These are phyloP conservation scores for Boletellus emodensis DNA, from an alignment of 768 basidiomycete genomes.

Conservation along the genomic window DNA sequence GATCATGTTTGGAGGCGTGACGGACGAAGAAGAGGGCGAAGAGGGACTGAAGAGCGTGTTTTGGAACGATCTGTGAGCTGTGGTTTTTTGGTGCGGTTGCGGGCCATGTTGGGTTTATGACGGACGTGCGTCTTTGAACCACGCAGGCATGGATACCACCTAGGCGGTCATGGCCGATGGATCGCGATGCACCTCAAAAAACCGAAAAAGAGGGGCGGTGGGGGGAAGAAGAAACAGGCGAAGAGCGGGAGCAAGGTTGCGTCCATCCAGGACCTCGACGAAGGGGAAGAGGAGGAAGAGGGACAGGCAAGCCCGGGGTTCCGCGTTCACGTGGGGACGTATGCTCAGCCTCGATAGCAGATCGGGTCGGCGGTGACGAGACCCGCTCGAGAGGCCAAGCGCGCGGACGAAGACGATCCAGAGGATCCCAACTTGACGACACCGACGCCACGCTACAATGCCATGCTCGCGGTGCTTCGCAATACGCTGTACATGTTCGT, in stretches of 20 bases:
- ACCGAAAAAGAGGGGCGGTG: constrained; percentile 51
- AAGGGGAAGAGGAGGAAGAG: constrained; percentile 10
- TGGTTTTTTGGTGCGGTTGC: no score
- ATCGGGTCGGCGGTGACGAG: background rate
- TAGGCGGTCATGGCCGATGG: constrained; percentile 74
- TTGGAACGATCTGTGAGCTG: constrained; percentile 76
- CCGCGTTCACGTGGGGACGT: background rate
- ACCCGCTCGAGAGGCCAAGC: background rate
- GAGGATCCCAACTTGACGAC: constrained; percentile 63
- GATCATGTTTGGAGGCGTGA: constrained; percentile 83
- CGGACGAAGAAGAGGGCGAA: constrained; percentile 81
- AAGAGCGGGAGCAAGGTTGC: background rate
- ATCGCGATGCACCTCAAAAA: constrained; percentile 64
- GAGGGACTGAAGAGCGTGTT: constrained; percentile 83
- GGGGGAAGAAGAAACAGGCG: constrained; percentile 39
- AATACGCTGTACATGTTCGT: constrained; percentile 84
- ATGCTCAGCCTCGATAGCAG: background rate
- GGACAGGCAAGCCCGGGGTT: constrained; percentile 5
- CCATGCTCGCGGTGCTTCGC: constrained; percentile 80
- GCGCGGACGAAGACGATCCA: constrained; percentile 42
- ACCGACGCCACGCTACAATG: constrained; percentile 77
- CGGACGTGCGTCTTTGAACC: background rate
- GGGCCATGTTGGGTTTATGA: background rate
- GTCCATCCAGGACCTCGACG: background rate
- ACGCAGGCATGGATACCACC: constrained; percentile 72